Conservation (phyloP, 176 grass and related monocot species). For the Oryza punctata region DNA sequence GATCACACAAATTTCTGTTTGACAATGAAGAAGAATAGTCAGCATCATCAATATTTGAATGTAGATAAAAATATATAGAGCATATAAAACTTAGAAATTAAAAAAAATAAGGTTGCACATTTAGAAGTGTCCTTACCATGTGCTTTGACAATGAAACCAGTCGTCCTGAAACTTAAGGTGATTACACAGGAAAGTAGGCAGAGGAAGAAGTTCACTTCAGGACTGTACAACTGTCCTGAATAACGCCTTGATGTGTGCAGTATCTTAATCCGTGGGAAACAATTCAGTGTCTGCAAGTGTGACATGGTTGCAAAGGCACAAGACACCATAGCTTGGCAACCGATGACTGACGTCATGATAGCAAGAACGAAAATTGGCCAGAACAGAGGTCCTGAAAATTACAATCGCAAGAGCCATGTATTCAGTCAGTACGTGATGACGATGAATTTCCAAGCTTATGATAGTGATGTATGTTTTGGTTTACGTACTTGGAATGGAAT, state of each 20-base stretch:
- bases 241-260: constrained; percentile 57
- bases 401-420: neutral
- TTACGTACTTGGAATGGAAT: constrained; percentile 71
- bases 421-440: neutral
- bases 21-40: neutral
- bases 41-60: neutral
- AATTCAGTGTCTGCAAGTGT: constrained; percentile 55
- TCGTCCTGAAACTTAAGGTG: constrained; percentile 53
- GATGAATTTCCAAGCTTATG: neutral
- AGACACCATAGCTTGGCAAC: constrained; percentile 73
- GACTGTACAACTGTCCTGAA: constrained; percentile 65
- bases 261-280: constrained; percentile 65
- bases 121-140: constrained; percentile 46
- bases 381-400: constrained; percentile 53
- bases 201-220: constrained; percentile 65
- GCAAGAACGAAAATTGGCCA: constrained; percentile 62
- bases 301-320: constrained; percentile 66
- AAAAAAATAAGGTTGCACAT: neutral
- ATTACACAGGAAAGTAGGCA: constrained; percentile 49
- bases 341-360: constrained; percentile 50
- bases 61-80: too few relatives aligned
- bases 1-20: constrained; percentile 62
- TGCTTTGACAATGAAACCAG: constrained; percentile 62
- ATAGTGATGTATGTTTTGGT: neutral
- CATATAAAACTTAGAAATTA: neutral